Base-by-base conservation (phyloP, 2,329 filamentous ascomycete genomes). In the Penicillium griseofulvum region DNA sequence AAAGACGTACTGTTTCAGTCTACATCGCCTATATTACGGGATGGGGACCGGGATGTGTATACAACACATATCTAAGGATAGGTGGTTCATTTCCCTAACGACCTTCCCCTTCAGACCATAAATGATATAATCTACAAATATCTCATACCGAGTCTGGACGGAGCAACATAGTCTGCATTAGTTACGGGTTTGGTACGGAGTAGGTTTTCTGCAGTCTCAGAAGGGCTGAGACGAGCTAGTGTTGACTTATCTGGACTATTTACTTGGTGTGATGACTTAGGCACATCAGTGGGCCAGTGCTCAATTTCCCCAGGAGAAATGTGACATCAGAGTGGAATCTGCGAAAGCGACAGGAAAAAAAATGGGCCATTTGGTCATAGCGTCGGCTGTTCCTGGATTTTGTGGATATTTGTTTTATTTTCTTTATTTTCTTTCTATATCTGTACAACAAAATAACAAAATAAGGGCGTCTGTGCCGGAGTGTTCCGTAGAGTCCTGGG, bases 311-410 rank as follows among this genome's bases (percentile, higher is more conserved):
- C 57, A 58, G 52, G 46, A 54, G 37, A 34, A 47, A 8, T 24
- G 61, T 64, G 63, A 64, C 63, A 65, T 65, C 63, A 64, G 42
- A 52, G 52, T 51, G 49, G 39, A 43, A 51, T 51, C 28, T 34
- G 33, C 33, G 22, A 14, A 19, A 34, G 36, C 19, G 5, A 48
- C 12, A 33, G n/a, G 22, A 37, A 47, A 36, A 31, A 26, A 47
- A 43, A 26, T 50, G 52, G 47, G 26, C 24, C 28, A 12, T 52
- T 58, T 61, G 59, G 61, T 60, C 62, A 56, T 52, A 62, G 61
- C 59, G 55, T 46, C n/a, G 42, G 52, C 53, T 42, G 51, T 49
- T 49, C 43, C 44, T 57, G 53, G 14, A 31, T n/a, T 41, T 47
- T 36, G 41, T 36, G 34, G 38, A 31, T 38, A 31, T 38, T 29